phyloP scores from a whole-genome alignment of 2,329 filamentous ascomycete genomes.

The Epichloe sibirici region DNA sequence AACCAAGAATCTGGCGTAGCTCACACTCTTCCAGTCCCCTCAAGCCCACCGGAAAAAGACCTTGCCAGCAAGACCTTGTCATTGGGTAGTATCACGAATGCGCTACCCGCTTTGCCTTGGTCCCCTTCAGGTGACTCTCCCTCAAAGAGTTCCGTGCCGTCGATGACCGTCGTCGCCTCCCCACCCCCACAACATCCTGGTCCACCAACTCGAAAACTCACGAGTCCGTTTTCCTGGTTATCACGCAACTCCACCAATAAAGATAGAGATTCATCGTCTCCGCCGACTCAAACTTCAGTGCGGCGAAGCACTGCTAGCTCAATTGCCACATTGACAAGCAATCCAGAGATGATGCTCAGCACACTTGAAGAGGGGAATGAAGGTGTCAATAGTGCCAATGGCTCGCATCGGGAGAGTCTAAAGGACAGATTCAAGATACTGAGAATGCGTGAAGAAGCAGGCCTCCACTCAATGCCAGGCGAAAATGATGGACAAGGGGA shows the following conservation, averaged over 20 bases:
- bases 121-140: constrained; percentile 43
- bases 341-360: constrained; percentile 67
- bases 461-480: constrained; percentile 37
- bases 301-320: constrained; percentile 69
- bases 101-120: constrained; percentile 63
- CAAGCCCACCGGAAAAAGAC: constrained; percentile 23
- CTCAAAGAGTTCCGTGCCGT: constrained; percentile 31
- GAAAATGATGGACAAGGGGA: constrained; percentile 38
- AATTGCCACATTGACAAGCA: constrained; percentile 65
- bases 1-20: constrained; percentile 4
- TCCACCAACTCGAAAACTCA: constrained; percentile 56
- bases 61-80: constrained; percentile 44
- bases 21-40: constrained; percentile 16
- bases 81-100: constrained; percentile 58
- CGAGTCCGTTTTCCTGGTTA: constrained; percentile 78
- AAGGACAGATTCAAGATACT: constrained; percentile 71
- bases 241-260: constrained; percentile 54
- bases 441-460: constrained; percentile 61
- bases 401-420: constrained; percentile 47
- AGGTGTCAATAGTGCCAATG: constrained; percentile 30
- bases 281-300: constrained; percentile 33
- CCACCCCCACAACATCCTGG: constrained; percentile 17
- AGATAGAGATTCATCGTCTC: constrained; percentile 42
- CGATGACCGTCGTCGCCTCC: constrained; percentile 19
- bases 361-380: constrained; percentile 63